Evolutionary conservation across 129 eudicot genomes (phyloP).

Genomic region (Chrysanthemum makinoi): DNA sequence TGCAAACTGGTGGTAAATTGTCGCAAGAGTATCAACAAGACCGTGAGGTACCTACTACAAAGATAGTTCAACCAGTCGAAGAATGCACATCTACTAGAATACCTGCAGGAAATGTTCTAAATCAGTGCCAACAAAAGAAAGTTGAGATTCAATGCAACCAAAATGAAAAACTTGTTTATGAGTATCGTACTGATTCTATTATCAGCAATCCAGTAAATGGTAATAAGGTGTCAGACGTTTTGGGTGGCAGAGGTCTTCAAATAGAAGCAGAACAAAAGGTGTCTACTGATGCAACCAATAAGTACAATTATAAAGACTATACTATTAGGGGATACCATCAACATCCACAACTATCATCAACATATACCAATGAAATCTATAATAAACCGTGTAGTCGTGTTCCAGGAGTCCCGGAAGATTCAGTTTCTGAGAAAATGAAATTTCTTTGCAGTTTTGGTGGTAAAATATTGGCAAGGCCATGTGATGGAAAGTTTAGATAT

Average conservation of each 20-base stretch:
- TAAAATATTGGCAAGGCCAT: conserved; percentile 69
- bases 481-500: conserved; percentile 77
- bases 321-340: conserved; percentile 14
- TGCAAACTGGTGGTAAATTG: conserved; percentile 10
- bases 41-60: conserved; percentile 25
- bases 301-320: conserved; percentile 20
- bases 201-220: conserved; percentile 26
- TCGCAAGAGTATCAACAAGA: conserved; percentile 31
- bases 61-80: conserved; percentile 1
- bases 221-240: conserved; percentile 21
- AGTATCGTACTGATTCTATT: conserved; percentile 30
- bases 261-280: conserved; percentile 20
- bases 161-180: conserved; percentile 36
- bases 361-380: conserved; percentile 22
- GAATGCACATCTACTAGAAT: conserved; percentile 8
- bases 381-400: too few relatives aligned
- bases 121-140: conserved; percentile 13
- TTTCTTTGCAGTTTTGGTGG: conserved; percentile 89
- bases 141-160: conserved; percentile 28
- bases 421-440: conserved; percentile 37
- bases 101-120: conserved; percentile 17
- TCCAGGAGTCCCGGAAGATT: too few relatives aligned
- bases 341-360: conserved; percentile 26
- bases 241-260: conserved; percentile 29
- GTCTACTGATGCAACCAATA: conserved; percentile 18